Base-by-base conservation (phyloP, 306 rosid genomes). In the Malus sieversii region DNA sequence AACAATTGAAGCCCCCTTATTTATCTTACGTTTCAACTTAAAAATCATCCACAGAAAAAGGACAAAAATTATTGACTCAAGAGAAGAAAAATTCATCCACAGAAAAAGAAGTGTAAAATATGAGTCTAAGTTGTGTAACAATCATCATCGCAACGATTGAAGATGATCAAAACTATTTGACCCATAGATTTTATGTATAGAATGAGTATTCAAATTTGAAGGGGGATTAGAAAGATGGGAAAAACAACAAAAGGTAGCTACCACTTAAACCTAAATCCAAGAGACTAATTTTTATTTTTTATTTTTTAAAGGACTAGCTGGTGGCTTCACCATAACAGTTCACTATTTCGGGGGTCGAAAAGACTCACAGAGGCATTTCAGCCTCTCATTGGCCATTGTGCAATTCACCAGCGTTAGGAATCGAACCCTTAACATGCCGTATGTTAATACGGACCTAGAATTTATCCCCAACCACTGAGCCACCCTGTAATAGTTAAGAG, bases 321-420 rank as follows among this genome's bases (percentile, higher is more conserved):
- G 42, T 38, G 42, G 10, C 2, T 38, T 38, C 2, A 2, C 0
- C 10, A 7, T 38, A 38, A 38, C 42, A 38, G 42, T 1, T 38
- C 10, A 38, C 42, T 38, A 9, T 38, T 38, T 38, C 42, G 0
- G 10, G 2, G 0, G 42, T 2, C 2, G 9, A 38, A 38, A 35
- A 35, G 2, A 35, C 40, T 2, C 8, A 35, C 40, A 35, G 0
- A 35, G 9, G 40, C 9, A 35, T 35, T 6, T 35, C 0, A 35
- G 2, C 8, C 40, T 35, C 1, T 0, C 9, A 7, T 38, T 38
- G 42, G 9, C 42, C 42, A 38, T 38, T 0, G 0, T 38, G 2
- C 2, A 8, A 38, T 38, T 38, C 42, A 38, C 2, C 0, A 38
- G 2, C 42, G 0, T 0, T 0, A 38, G 9, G 1, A 38, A 38